Conservation (phyloP, 495 filamentous ascomycete genomes). For the Clohesyomyces aquaticus region DNA sequence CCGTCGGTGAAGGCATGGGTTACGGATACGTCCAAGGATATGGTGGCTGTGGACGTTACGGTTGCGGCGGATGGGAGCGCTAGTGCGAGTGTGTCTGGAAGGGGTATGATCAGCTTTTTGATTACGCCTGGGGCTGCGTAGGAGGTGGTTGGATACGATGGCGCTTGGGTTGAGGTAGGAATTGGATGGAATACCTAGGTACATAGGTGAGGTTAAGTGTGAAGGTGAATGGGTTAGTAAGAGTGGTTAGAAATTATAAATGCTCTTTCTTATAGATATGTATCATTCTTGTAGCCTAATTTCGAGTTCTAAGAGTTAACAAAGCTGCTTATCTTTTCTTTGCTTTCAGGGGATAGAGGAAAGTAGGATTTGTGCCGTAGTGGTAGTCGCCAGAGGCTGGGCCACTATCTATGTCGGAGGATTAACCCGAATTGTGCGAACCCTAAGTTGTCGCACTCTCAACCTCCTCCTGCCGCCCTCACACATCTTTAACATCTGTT, state of each 20-base stretch:
- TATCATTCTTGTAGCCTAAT: too few species aligned
- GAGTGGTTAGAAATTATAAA: background rate
- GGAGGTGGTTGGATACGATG: too few species aligned
- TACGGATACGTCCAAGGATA: conserved; percentile 36
- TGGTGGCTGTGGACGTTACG: conserved; percentile 18
- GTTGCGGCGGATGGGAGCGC: conserved; percentile 24
- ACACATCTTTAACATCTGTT: too few species aligned
- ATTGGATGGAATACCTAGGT: background rate
- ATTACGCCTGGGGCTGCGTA: conserved; percentile 14
- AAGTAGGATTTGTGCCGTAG: too few species aligned
- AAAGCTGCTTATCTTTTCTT: too few species aligned
- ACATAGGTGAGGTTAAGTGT: background rate
- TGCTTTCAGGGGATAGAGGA: too few species aligned
- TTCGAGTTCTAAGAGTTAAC: too few species aligned
- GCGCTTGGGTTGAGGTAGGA: conserved; percentile 9
- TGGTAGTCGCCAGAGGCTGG: too few species aligned
- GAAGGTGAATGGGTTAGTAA: background rate
- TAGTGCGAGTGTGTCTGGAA: conserved; percentile 31
- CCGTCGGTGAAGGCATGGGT: conserved; percentile 21
- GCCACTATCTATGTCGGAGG: too few species aligned
- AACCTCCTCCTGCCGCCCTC: too few species aligned
- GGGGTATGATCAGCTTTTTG: conserved; percentile 39
- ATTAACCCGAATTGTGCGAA: too few species aligned
- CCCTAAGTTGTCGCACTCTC: too few species aligned
- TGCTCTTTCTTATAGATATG: background rate